phyloP scores from a whole-genome alignment of 257 asterid genomes.

The Nicotiana benthamiana region DNA sequence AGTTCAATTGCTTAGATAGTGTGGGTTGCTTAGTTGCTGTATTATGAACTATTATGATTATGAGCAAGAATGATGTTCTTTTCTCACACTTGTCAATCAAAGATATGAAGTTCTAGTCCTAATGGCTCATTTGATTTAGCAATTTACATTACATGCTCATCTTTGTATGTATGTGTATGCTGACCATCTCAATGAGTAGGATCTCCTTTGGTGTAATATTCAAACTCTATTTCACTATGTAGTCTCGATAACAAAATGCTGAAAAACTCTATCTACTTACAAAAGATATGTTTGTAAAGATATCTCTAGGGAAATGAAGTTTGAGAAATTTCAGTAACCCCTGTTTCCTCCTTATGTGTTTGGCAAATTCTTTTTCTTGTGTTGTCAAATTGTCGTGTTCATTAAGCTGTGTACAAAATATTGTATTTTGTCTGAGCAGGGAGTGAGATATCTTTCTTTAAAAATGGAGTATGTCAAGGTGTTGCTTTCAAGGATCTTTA shows the following conservation, averaged over 20 bases:
- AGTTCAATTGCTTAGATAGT: not conserved
- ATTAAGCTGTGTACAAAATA: constrained; percentile 3
- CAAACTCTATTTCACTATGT: not conserved
- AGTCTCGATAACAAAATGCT: not conserved
- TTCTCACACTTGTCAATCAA: not conserved
- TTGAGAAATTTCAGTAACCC: not conserved
- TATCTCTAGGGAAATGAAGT: not conserved
- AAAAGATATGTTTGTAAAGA: not conserved
- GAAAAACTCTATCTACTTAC: not conserved
- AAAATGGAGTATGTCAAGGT: constrained; percentile 84
- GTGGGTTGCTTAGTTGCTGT: not conserved
- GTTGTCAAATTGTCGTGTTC: not conserved
- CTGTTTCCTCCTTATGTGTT: not conserved
- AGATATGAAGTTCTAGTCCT: not conserved
- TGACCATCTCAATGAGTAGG: constrained; percentile 3
- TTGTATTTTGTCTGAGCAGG: constrained; percentile 40
- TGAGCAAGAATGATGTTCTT: not conserved
- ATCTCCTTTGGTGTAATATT: not conserved
- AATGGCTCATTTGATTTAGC: not conserved
- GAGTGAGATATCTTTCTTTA: constrained; percentile 88
- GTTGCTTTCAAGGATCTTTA: constrained; percentile 72
- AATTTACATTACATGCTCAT: not conserved
- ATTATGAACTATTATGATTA: not conserved
- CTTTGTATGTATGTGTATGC: not conserved
- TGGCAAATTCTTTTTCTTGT: not conserved